Conservation (phyloP, 2,329 filamentous ascomycete species). For the Phialemoniopsis sp. region DNA sequence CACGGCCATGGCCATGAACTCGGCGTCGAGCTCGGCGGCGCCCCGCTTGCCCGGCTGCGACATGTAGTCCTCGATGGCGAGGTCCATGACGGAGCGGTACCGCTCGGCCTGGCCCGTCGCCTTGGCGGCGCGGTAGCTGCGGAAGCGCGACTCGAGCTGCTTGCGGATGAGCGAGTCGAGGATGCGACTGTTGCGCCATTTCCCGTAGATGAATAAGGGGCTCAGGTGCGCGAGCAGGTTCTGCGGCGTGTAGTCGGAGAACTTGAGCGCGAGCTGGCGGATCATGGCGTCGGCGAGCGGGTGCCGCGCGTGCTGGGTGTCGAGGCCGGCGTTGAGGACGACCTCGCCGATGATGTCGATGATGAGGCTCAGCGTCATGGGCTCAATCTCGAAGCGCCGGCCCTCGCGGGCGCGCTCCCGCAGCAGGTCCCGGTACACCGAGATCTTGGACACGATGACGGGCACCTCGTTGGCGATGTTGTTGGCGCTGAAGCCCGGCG, state of each 20-base stretch:
- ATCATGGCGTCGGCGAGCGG: slow-evolving; percentile 6
- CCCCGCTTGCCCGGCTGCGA: slow-evolving; percentile 12
- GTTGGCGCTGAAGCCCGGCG: slow-evolving; percentile 27
- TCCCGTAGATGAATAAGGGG: slow-evolving; percentile 17
- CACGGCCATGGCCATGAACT: slow-evolving; percentile 20
- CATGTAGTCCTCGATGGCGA: slow-evolving; percentile 23
- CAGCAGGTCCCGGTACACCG: slow-evolving; percentile 18
- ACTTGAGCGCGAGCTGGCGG: slow-evolving; percentile 5
- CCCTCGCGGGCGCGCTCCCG: slow-evolving; percentile 11
- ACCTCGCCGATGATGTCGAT: slow-evolving; percentile 13
- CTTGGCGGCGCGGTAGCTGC: slow-evolving; percentile 12
- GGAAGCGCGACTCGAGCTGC: slow-evolving; percentile 17
- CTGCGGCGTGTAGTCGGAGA: slow-evolving; percentile 6
- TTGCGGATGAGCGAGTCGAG: slow-evolving; percentile 18
- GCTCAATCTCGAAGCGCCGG: slow-evolving; percentile 18
- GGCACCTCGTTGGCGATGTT: slow-evolving; percentile 27
- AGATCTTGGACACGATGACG: slow-evolving; percentile 21
- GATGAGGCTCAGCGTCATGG: slow-evolving; percentile 18
- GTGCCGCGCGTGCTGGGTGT: slow-evolving; percentile 5
- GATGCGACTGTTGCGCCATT: slow-evolving; percentile 24
- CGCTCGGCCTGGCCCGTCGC: not conserved
- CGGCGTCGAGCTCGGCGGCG: slow-evolving; percentile 12
- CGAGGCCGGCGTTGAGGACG: slow-evolving; percentile 3
- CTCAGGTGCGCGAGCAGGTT: slow-evolving; percentile 16
- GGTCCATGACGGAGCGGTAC: slow-evolving; percentile 21